These are phyloP conservation scores for Talaromyces amestolkiae DNA, from an alignment of 2,329 filamentous ascomycete species.

Conservation along the genomic window DNA sequence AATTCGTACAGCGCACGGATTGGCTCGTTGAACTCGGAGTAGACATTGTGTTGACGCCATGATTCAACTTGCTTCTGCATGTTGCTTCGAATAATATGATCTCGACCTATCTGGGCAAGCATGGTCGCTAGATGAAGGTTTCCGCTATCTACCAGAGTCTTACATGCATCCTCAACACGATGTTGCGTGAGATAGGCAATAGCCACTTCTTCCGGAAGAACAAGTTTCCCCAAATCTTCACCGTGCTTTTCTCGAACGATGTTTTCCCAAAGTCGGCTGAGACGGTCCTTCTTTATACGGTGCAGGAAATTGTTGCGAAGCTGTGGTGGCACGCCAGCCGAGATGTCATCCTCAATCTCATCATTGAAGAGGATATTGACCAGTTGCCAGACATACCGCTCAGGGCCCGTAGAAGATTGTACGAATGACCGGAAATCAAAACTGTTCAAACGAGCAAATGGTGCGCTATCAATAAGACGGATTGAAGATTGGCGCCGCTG, in stretches of 20 bases:
- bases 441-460: conserved; percentile 48
- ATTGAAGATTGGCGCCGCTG: conserved; percentile 45
- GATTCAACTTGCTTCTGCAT: conserved; percentile 77
- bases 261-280: conserved; percentile 43
- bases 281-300: conserved; percentile 49
- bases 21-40: conserved; percentile 82
- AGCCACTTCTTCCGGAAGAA: conserved; percentile 75
- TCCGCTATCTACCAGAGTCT: conserved; percentile 68
- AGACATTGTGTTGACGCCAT: conserved; percentile 78
- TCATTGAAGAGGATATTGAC: conserved; percentile 83
- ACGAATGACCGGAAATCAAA: conserved; percentile 36
- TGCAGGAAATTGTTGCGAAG: conserved; percentile 40
- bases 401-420: conserved; percentile 28
- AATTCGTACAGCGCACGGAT: conserved; percentile 88
- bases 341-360: conserved; percentile 48
- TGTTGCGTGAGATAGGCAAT: conserved; percentile 76
- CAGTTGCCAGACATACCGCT: conserved; percentile 71
- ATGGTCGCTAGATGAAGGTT: conserved; percentile 84
- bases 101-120: conserved; percentile 75
- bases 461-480: conserved; percentile 56
- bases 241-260: conserved; percentile 62
- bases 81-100: conserved; percentile 66
- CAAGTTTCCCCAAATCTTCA: conserved; percentile 62
- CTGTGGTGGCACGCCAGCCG: conserved; percentile 39
- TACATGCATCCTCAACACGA: conserved; percentile 78